A percentile compares a stretch with the other conserved stretches of the same genome.
Evolutionary conservation across 495 filamentous ascomycete species (phyloP).

Genomic region (Clavariopsis aquatica): DNA sequence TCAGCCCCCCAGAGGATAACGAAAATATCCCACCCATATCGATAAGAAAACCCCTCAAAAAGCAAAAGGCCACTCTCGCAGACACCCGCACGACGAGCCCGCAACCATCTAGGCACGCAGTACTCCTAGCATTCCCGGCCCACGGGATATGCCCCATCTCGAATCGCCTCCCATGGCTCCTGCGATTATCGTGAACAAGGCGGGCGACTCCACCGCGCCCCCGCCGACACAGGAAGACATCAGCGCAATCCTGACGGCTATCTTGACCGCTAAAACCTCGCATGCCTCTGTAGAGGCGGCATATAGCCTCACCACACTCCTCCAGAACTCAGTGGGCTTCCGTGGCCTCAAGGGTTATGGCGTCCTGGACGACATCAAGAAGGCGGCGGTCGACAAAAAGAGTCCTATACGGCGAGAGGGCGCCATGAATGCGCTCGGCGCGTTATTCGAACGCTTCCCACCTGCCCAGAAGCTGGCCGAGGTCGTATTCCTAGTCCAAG

Average conservation of each 20-base stretch:
- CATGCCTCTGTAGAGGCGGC: conserved; percentile 82
- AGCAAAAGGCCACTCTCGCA: not conserved
- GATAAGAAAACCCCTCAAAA: conserved; percentile 18
- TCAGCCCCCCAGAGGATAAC: not conserved
- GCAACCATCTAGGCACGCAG: not conserved
- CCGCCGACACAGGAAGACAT: conserved; percentile 74
- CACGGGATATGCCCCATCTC: conserved; percentile 62
- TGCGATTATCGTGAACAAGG: conserved; percentile 63
- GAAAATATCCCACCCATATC: conserved; percentile 18
- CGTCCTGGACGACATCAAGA: conserved; percentile 70
- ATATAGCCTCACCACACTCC: conserved; percentile 76
- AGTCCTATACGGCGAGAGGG: conserved; percentile 81
- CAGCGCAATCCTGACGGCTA: conserved; percentile 65
- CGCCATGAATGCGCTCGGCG: conserved; percentile 91
- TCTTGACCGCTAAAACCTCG: conserved; percentile 80
- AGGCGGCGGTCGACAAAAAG: conserved; percentile 93
- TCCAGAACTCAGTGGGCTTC: conserved; percentile 76
- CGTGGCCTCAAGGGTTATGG: conserved; percentile 74
- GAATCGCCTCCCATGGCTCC: conserved; percentile 60
- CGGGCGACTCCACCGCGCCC: conserved; percentile 48
- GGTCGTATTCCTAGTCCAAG: conserved; percentile 74
- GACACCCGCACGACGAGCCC: not conserved
- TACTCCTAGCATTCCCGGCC: not conserved
- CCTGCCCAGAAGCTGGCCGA: conserved; percentile 76
- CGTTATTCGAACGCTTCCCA: conserved; percentile 87